Evolutionary conservation across 768 basidiomycete species (phyloP).

Genomic region (Lyophyllum decastes): DNA sequence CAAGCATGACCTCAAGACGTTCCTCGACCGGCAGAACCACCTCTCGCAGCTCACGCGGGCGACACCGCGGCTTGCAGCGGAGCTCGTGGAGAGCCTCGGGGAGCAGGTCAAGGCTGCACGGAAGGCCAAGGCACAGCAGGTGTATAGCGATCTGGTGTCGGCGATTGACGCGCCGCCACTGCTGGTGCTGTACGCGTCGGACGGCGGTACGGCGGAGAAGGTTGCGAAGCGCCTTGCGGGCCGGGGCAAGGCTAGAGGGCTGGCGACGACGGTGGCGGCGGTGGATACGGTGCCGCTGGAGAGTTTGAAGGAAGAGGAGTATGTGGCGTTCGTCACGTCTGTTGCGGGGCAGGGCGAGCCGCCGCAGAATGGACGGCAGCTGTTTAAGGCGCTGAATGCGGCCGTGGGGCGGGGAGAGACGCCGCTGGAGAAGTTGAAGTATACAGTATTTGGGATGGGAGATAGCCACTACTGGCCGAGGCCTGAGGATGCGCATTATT

Average conservation of each 20-base stretch:
- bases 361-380: slow-evolving; percentile 91
- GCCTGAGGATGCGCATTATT: slow-evolving; percentile 95
- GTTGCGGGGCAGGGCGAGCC: slow-evolving; percentile 97
- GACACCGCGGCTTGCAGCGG: slow-evolving; percentile 76
- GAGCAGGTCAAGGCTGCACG: slow-evolving; percentile 83
- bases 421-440: slow-evolving; percentile 65
- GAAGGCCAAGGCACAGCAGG: slow-evolving; percentile 75
- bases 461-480: slow-evolving; percentile 99
- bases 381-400: slow-evolving; percentile 84
- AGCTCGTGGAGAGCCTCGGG: slow-evolving; percentile 83
- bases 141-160: slow-evolving; percentile 81
- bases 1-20: slow-evolving; percentile 90
- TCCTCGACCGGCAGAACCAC: slow-evolving; percentile 96
- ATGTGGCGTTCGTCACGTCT: slow-evolving; percentile 88
- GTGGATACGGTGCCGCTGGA: slow-evolving; percentile 83
- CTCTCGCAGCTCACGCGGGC: slow-evolving; percentile 89
- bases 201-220: slow-evolving; percentile 96
- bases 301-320: slow-evolving; percentile 53
- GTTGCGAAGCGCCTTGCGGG: slow-evolving; percentile 84
- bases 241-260: slow-evolving; percentile 82
- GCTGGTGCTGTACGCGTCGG: slow-evolving; percentile 90
- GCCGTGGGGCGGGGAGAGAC: slow-evolving; percentile 58
- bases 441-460: slow-evolving; percentile 91
- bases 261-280: slow-evolving; percentile 72
- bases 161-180: slow-evolving; percentile 89